These are phyloP conservation scores for Xylaria sp. DNA, from an alignment of 2,329 filamentous ascomycete species.

Conservation along the genomic window DNA sequence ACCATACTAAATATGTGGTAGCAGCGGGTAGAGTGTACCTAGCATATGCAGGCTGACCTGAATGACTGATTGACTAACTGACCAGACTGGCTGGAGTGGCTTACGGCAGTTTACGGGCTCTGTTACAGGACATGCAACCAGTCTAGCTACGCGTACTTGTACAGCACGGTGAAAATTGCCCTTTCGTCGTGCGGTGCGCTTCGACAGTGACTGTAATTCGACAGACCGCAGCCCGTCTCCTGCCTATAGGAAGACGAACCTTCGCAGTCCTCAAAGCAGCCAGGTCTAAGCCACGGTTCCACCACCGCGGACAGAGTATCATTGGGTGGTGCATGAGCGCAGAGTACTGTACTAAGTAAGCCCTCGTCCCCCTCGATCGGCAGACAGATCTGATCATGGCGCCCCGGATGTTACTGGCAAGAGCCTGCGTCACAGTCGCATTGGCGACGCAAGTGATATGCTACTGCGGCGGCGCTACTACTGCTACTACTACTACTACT, in stretches of 20 bases:
- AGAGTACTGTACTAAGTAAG: no score
- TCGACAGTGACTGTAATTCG: neutral
- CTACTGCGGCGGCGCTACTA: slow-evolving; percentile 1
- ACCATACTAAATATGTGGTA: neutral
- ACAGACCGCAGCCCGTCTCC: neutral
- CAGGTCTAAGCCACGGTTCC: neutral
- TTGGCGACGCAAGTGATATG: neutral
- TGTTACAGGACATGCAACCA: slow-evolving; percentile 10
- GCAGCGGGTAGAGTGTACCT: neutral
- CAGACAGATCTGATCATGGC: slow-evolving; percentile 22
- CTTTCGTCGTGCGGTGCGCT: neutral
- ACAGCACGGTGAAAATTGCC: neutral
- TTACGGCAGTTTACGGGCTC: slow-evolving; percentile 1
- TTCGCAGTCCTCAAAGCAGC: neutral
- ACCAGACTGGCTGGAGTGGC: neutral
- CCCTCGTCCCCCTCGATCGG: neutral
- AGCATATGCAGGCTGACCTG: slow-evolving; percentile 12
- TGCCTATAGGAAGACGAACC: slow-evolving; percentile 1
- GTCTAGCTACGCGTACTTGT: neutral
- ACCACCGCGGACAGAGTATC: slow-evolving; percentile 1
- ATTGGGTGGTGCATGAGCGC: slow-evolving; percentile 10
- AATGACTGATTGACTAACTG: neutral
- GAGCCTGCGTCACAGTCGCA: slow-evolving; percentile 30
- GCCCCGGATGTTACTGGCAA: slow-evolving; percentile 18
- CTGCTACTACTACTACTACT: no score